Percentiles rank a stretch among this genome's conserved stretches.
Evolutionary conservation across 345 rosid species (phyloP).

Genomic region (Cochlearia excelsa): DNA sequence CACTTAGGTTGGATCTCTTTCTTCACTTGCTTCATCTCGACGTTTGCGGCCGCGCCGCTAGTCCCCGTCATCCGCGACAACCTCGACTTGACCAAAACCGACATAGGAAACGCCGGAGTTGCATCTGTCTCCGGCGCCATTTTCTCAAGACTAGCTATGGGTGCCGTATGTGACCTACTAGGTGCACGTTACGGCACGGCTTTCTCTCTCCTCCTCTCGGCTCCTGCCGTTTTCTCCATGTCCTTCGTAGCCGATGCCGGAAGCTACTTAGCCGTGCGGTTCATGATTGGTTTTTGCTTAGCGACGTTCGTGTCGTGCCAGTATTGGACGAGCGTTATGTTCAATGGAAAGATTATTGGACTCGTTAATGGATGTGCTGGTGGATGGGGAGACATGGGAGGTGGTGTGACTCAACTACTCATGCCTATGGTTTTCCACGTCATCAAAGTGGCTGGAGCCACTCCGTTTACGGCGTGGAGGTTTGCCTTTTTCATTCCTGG

Average conservation of each 20-base stretch:
- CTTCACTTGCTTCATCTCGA: conserved; percentile 83
- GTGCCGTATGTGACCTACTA: conserved; percentile 70
- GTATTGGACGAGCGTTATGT: conserved; percentile 91
- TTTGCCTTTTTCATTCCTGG: conserved; percentile 80
- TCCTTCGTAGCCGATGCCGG: conserved; percentile 55
- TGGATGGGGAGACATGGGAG: conserved; percentile 96
- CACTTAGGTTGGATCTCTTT: conserved; percentile 90
- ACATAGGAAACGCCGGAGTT: conserved; percentile 78
- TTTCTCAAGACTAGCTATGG: conserved; percentile 79
- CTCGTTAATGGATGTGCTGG: conserved; percentile 81
- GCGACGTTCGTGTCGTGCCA: conserved; percentile 92
- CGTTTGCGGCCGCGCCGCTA: conserved; percentile 84
- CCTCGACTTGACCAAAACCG: conserved; percentile 58
- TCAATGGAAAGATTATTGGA: conserved; percentile 72
- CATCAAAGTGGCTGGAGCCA: conserved; percentile 50
- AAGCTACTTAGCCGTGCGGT: conserved; percentile 66
- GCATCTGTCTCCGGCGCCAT: conserved; percentile 86
- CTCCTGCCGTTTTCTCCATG: conserved; percentile 85
- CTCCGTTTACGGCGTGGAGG: conserved; percentile 92
- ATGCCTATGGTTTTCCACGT: conserved; percentile 74
- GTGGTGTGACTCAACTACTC: conserved; percentile 75
- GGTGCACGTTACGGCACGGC: conserved; percentile 83
- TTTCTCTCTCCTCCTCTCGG: conserved; percentile 61
- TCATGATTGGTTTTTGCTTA: conserved; percentile 90
- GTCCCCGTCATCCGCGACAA: conserved; percentile 80